Evolutionary conservation across 495 filamentous ascomycete genomes (phyloP), one percentile per base, ranked within the genome.

Genomic region (Copromyces sp.): DNA sequence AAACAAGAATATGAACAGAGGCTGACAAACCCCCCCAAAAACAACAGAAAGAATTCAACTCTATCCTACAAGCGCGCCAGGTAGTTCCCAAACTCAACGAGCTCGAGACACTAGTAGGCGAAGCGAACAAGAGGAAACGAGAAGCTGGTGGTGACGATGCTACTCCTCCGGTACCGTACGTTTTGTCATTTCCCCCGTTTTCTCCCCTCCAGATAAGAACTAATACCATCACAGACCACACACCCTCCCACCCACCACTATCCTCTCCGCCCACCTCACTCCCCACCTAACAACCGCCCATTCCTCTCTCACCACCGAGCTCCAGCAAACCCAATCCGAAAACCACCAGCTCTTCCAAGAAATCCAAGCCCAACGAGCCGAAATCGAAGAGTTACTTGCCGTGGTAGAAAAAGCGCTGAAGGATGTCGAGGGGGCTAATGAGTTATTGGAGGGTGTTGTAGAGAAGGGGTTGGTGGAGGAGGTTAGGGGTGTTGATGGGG

Each of bases 21-120:
- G 40, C 44, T 72, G 16, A 69, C 24, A 40, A 32, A 68, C 29
- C 24, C 3, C 14, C 8, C 9, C 35, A 37, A 4, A 45, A 47
- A 47, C 4, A 32, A 73, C 79, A 89, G 85, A 82, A 81, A 76
- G 92, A 97, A 78, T 98, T 97, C 81, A 91, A 94, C 39, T 84
- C 82, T 7, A 94, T 98, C 74, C 74, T 97, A 69, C 79, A 83
- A 38, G 88, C 91, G 78, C 82, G 93, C 68, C 83, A 89, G 69
- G 94, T 94, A 1, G 87, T 98, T 3, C 74, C 82, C 72, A 88
- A 89, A 61, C 83, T 99, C 71, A 98, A 99, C 84, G 90, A 91
- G 76, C 84, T 98, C 70, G 95, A 99, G 81, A 82, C 83, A 14
- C 83, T 97, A 65, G 86, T 95, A 39, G 83, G 80, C 29, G 93